Evolutionary conservation across 805 yeast species (phyloP).

Genomic region (Myxozyma neglecta): DNA sequence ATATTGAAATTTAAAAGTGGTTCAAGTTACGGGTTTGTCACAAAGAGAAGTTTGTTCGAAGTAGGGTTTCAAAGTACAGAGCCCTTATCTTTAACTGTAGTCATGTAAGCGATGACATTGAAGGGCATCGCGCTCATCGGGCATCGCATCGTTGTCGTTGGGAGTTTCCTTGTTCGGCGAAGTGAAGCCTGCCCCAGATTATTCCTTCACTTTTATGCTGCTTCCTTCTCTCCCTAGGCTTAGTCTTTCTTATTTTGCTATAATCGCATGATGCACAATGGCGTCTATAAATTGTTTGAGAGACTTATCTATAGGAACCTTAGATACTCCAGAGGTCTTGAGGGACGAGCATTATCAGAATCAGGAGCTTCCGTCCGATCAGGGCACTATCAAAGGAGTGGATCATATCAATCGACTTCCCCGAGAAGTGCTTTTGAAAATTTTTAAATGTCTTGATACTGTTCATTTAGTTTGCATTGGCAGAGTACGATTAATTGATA

Average conservation of each 20-base stretch:
- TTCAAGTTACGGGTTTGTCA: not conserved
- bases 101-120: not conserved
- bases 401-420: constrained; percentile 14
- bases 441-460: constrained; percentile 4
- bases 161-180: not conserved
- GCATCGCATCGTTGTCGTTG: not conserved
- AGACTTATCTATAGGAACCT: not conserved
- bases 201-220: not conserved
- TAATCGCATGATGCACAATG: not conserved
- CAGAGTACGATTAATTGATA: constrained; percentile 2
- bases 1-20: too few species aligned
- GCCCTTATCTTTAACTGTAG: not conserved
- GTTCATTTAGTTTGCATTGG: not conserved
- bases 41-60: not conserved
- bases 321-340: not conserved
- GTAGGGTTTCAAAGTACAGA: not conserved
- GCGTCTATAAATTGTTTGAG: not conserved
- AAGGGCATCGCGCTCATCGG: not conserved
- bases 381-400: not conserved
- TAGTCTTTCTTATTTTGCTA: not conserved
- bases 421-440: constrained; percentile 10
- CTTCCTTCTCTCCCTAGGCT: not conserved
- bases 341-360: not conserved
- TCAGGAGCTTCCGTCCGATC: not conserved
- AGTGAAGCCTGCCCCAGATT: not conserved